A percentile compares a stretch with the other conserved stretches of the same genome.
Conservation (phyloP, 2,329 filamentous ascomycete species). For the Penicillium sp. region DNA sequence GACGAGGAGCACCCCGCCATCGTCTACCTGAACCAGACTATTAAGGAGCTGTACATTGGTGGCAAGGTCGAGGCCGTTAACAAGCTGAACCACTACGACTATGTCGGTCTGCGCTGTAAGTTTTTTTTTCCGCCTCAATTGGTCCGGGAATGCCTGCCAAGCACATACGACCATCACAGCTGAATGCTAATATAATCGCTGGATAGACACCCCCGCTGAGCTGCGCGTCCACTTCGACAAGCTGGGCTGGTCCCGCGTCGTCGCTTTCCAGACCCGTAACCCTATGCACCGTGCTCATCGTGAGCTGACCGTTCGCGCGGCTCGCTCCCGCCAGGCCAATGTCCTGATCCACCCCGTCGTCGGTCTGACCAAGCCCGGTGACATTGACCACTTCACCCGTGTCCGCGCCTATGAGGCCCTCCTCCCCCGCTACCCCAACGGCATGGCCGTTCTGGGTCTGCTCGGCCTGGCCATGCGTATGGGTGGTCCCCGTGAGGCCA, state of each 20-base stretch:
- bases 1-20: constrained; percentile 91
- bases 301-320: constrained; percentile 95
- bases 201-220: constrained; percentile 86
- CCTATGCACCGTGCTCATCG: constrained; percentile 99
- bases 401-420: constrained; percentile 98
- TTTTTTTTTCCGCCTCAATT: constrained; percentile 18
- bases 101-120: constrained; percentile 91
- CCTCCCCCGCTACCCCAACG: constrained; percentile 95
- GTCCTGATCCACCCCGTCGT: constrained; percentile 99
- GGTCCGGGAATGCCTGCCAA: not conserved
- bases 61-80: constrained; percentile 96
- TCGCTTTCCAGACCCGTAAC: constrained; percentile 99
- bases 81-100: constrained; percentile 97
- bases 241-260: constrained; percentile 96
- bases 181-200: constrained; percentile 12
- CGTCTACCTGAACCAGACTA: constrained; percentile 82
- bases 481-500: constrained; percentile 96
- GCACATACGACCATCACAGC: not conserved
- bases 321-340: constrained; percentile 94
- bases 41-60: constrained; percentile 89
- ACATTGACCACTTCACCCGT: constrained; percentile 99
- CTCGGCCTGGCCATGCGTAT: constrained; percentile 98
- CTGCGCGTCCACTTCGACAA: constrained; percentile 98
- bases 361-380: constrained; percentile 96
- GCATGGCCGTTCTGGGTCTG: constrained; percentile 96